These are phyloP conservation scores for Fusarium sp. DNA, from an alignment of 2,329 filamentous ascomycete species.

Conservation along the genomic window DNA sequence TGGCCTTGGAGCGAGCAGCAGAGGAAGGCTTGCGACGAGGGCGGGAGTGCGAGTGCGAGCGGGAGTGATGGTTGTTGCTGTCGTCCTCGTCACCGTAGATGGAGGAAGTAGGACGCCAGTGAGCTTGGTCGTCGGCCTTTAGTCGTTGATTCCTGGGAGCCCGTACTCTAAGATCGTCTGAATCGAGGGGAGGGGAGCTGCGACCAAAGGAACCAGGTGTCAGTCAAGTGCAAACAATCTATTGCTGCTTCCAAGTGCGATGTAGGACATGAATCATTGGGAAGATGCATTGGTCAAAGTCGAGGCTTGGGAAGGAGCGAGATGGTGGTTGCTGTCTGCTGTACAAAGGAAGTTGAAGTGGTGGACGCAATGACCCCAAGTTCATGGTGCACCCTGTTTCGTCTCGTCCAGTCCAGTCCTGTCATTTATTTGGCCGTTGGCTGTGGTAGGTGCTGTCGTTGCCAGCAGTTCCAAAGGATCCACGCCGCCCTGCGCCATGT, in stretches of 20 bases:
- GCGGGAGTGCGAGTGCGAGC: constrained; percentile 2
- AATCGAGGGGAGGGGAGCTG: constrained; percentile 43
- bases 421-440: constrained; percentile 3
- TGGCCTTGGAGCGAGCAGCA: constrained; percentile 54
- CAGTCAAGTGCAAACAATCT: constrained; percentile 30
- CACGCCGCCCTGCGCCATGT: constrained; percentile 16
- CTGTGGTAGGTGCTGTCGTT: constrained; percentile 1
- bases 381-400: constrained; percentile 19
- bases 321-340: not conserved
- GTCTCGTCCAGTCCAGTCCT: not conserved
- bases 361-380: constrained; percentile 9
- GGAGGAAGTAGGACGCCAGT: constrained; percentile 67
- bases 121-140: constrained; percentile 42
- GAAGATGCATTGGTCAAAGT: not conserved
- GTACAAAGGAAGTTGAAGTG: constrained; percentile 9
- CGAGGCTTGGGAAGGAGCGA: not conserved
- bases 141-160: constrained; percentile 53
- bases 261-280: constrained; percentile 3
- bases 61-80: constrained; percentile 31
- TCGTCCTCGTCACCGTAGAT: constrained; percentile 54
- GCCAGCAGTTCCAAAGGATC: constrained; percentile 1
- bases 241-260: constrained; percentile 1
- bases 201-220: constrained; percentile 24
- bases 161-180: constrained; percentile 37
- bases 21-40: constrained; percentile 18